A percentile compares a stretch with the other conserved stretches of the same genome.
Evolutionary conservation across 1,284 basidiomycete genomes (phyloP).

Genomic region (Exsudoporus floridanus): DNA sequence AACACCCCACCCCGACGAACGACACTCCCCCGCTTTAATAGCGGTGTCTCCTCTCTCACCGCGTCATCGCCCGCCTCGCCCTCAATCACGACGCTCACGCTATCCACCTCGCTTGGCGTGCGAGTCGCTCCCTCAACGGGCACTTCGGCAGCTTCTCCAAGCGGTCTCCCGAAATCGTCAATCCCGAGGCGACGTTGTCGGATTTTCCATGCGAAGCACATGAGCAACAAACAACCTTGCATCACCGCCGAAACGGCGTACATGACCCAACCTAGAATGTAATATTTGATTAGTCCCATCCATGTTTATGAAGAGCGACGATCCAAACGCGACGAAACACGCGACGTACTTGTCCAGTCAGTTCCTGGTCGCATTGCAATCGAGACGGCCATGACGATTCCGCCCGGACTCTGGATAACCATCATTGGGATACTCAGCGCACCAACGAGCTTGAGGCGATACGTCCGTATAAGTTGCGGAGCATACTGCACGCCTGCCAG

Average conservation of each 20-base stretch:
- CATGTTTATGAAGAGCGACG: too few species aligned
- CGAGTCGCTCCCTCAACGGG: not conserved
- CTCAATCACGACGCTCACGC: conserved; percentile 25
- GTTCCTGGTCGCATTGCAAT: conserved; percentile 69
- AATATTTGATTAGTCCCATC: not conserved
- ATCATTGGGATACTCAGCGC: conserved; percentile 93
- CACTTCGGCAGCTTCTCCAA: conserved; percentile 29
- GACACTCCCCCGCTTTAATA: conserved; percentile 26
- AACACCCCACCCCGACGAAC: conserved; percentile 26
- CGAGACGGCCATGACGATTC: conserved; percentile 83
- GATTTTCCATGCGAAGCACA: conserved; percentile 80
- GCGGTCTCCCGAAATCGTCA: conserved; percentile 87
- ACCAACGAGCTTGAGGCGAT: conserved; percentile 77
- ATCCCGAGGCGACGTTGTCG: conserved; percentile 77
- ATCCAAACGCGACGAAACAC: not conserved
- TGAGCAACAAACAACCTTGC: conserved; percentile 77
- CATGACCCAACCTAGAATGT: conserved; percentile 68
- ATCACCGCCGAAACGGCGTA: conserved; percentile 86
- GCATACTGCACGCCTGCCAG: conserved; percentile 85
- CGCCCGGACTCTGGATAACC: conserved; percentile 92
- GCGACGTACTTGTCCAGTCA: conserved; percentile 77
- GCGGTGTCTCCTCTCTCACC: conserved; percentile 25
- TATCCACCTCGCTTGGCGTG: conserved; percentile 11
- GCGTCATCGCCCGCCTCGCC: conserved; percentile 15
- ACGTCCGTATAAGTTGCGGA: conserved; percentile 86